Evolutionary conservation across 2,329 filamentous ascomycete species (phyloP), one percentile per base, ranked within the genome.

Genomic region (Colletotrichum sp.): DNA sequence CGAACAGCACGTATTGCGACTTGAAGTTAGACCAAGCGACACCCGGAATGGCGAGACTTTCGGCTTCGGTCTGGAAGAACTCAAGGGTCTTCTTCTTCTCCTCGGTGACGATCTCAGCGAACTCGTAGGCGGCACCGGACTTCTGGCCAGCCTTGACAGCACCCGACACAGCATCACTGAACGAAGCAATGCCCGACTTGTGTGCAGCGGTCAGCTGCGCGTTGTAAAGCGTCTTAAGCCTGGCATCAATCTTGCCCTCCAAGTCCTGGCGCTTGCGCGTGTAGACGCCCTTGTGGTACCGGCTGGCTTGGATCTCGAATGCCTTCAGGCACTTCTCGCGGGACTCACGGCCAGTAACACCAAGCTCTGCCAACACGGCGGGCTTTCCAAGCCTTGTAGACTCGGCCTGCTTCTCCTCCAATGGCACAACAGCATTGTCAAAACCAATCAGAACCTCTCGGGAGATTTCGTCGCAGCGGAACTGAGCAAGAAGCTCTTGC

Each of bases 231-330:
- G 93, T 88, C 87, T 98, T 99, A 68, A 99, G 90, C 39, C 97
- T 92, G n/a, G 92, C 89, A 82, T 99, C 97, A 52, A 98, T 91
- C 86, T 98, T 98, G 80, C 88, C 88, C 83, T 97, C 95, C 9
- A 99, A 90, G 82, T 99, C 97, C 3, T 92, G 89, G 78, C 92
- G 92, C 87, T 99, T 99, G 74, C 95, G 92, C 79, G 92, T 90
- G 84, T 97, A 99, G 18, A 99, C 97, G 21, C 94, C 96, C 87
- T 99, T 99, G 89, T 99, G 97, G 83, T 99, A 99, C 78, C 97
- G 91, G 83, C 96, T 96, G 2, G 97, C 97, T 83, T 98, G 95
- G 1, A 91, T 91, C 83, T 98, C 95, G 81, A 99, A 99, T n/a
- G 92, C 92, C 80, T 93, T 94, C 76, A 98, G 87, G 36, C 94